These are phyloP conservation scores for Lipomyces yarrowii DNA, from an alignment of 1,139 yeast genomes.

Conservation along the genomic window DNA sequence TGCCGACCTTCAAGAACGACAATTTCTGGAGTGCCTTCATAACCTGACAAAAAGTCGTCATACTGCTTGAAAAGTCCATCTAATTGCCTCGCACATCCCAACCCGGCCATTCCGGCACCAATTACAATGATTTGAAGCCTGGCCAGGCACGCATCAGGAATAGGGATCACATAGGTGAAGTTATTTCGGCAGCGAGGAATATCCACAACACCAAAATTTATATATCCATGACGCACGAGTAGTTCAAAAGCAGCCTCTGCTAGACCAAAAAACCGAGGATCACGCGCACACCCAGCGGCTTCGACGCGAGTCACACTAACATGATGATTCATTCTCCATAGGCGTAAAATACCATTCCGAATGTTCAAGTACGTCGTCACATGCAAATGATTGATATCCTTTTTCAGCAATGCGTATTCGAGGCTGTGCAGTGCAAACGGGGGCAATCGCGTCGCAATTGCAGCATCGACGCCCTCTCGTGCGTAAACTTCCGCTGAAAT, in stretches of 20 bases:
- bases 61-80: constrained; percentile 44
- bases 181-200: constrained; percentile 35
- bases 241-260: constrained; percentile 51
- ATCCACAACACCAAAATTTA: constrained; percentile 49
- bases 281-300: constrained; percentile 50
- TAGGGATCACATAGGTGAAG: constrained; percentile 24
- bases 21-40: constrained; percentile 47
- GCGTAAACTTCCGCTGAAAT: constrained; percentile 44
- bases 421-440: constrained; percentile 44
- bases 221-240: constrained; percentile 48
- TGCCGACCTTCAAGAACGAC: constrained; percentile 47
- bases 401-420: constrained; percentile 45
- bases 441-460: constrained; percentile 46
- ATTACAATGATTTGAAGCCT: constrained; percentile 45
- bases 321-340: constrained; percentile 51
- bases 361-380: constrained; percentile 49
- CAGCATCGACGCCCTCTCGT: constrained; percentile 48
- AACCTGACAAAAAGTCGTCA: constrained; percentile 42
- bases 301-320: constrained; percentile 48
- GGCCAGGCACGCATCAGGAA: constrained; percentile 38
- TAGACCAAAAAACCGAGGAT: constrained; percentile 45
- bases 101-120: constrained; percentile 51
- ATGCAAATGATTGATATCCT: constrained; percentile 43
- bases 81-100: constrained; percentile 49
- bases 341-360: constrained; percentile 48